Conservation (phyloP, 2,329 filamentous ascomycete species). For the Penicillium sp. region DNA sequence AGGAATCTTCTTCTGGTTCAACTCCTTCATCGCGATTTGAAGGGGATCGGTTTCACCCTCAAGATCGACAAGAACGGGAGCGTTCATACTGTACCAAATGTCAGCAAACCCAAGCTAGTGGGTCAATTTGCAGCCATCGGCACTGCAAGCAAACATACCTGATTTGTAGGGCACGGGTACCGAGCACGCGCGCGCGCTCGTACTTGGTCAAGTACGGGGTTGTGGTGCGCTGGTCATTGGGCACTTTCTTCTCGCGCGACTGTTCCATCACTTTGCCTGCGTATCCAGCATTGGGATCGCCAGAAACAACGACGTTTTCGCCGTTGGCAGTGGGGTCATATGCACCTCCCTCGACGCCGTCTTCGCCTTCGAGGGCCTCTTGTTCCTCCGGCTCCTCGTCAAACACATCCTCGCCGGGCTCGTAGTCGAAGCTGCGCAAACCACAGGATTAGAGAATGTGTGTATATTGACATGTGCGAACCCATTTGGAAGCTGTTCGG, state of each 20-base stretch:
- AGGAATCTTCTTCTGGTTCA: constrained; percentile 98
- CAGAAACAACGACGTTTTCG: constrained; percentile 45
- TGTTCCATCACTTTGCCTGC: constrained; percentile 57
- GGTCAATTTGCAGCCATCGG: constrained; percentile 84
- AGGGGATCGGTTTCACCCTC: constrained; percentile 97
- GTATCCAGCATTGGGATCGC: constrained; percentile 52
- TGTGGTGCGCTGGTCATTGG: constrained; percentile 81
- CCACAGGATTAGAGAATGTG: constrained; percentile 27
- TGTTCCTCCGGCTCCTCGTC: constrained; percentile 64
- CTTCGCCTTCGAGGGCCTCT: constrained; percentile 55
- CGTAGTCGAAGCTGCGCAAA: constrained; percentile 47
- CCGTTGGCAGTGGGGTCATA: constrained; percentile 40
- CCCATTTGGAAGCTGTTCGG: constrained; percentile 4
- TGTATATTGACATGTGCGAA: constrained; percentile 8
- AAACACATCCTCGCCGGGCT: constrained; percentile 62
- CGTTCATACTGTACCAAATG: constrained; percentile 73
- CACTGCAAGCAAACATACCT: constrained; percentile 58
- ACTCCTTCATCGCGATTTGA: constrained; percentile 95
- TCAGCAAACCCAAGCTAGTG: constrained; percentile 23
- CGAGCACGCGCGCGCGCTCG: constrained; percentile 88
- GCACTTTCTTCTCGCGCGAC: constrained; percentile 78
- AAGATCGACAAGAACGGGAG: constrained; percentile 90
- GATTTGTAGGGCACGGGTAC: constrained; percentile 91
- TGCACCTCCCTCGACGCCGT: constrained; percentile 51
- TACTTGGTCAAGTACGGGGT: constrained; percentile 99